Base-by-base conservation (phyloP, 352 stramenopile genomes). In the Phytopythium kandeliae region DNA sequence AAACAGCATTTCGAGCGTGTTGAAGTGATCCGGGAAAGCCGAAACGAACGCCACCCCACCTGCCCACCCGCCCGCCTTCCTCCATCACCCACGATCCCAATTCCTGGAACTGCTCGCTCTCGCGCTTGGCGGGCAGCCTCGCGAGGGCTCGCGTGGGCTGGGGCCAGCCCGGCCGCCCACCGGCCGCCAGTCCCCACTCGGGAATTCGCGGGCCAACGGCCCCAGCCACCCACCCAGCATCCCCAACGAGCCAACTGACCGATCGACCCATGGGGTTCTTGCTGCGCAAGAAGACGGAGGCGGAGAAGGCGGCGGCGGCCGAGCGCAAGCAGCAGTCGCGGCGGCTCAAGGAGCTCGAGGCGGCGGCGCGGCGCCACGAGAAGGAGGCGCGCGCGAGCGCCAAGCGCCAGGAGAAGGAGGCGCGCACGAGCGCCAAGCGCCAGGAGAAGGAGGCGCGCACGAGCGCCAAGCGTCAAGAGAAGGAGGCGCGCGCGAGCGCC, bases 131-230 rank as follows among this genome's bases (percentile, higher is more conserved):
- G n/a, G n/a, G n/a, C 28, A 33, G 28, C 28, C 28, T 33, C 28
- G 28, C n/a, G n/a, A n/a, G n/a, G n/a, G n/a, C n/a, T n/a, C n/a
- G n/a, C n/a, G n/a, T n/a, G n/a, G n/a, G n/a, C n/a, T n/a, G n/a
- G n/a, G n/a, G n/a, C n/a, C n/a, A n/a, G n/a, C n/a, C n/a, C n/a
- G n/a, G n/a, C n/a, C n/a, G n/a, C n/a, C n/a, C n/a, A n/a, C n/a
- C n/a, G 28, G 5, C 28, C 5, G 5, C 28, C 28, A 10, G 19
- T 17, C 10, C 19, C 31, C 59, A 71, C 54, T 71, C 63, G 53
- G 42, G 50, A 62, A 67, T 65, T 69, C 61, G 50, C 57, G 48
- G n/a, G n/a, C n/a, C n/a, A n/a, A n/a, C n/a, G n/a, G n/a, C n/a
- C n/a, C n/a, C n/a, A n/a, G n/a, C n/a, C n/a, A n/a, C n/a, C n/a